phyloP scores from a whole-genome alignment of 768 basidiomycete species.

The Stropharia rugosoannulata region DNA sequence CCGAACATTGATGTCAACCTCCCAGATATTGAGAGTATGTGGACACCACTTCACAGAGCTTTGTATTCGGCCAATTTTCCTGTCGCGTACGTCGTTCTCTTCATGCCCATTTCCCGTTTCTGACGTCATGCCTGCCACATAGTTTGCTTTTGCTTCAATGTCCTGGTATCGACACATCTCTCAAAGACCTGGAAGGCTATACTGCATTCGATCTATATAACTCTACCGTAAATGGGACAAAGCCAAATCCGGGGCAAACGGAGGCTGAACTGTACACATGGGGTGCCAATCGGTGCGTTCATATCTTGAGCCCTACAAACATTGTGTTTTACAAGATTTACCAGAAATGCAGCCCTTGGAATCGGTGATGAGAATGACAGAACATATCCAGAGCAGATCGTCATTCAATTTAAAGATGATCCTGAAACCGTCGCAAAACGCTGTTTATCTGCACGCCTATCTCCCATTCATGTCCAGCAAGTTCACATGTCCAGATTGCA shows the following conservation, averaged over 20 bases:
- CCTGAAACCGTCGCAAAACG: constrained; percentile 19
- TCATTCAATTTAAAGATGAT: constrained; percentile 41
- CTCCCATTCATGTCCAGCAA: constrained; percentile 59
- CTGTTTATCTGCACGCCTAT: constrained; percentile 49
- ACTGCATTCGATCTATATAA: constrained; percentile 94
- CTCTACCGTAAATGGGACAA: constrained; percentile 77
- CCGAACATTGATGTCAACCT: constrained; percentile 78
- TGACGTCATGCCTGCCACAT: constrained; percentile 19
- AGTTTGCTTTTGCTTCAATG: constrained; percentile 77
- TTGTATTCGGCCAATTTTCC: constrained; percentile 78
- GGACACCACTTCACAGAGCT: constrained; percentile 90
- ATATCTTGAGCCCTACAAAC: not conserved
- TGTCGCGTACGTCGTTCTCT: constrained; percentile 49
- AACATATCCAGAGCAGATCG: constrained; percentile 72
- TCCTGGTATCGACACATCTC: constrained; percentile 63
- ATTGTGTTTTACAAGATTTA: not conserved
- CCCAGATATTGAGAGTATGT: constrained; percentile 80
- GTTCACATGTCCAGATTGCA: constrained; percentile 88
- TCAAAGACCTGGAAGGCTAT: constrained; percentile 88
- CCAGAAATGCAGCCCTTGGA: constrained; percentile 87
- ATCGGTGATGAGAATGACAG: constrained; percentile 80
- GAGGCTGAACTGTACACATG: constrained; percentile 77
- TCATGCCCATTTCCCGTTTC: not conserved
- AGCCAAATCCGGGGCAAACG: constrained; percentile 39
- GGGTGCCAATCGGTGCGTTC: constrained; percentile 73